Evolutionary conservation across 192 early-diverging fungal species (phyloP), one percentile per base, ranked within the genome.

Genomic region (Backusella liffmaniae): DNA sequence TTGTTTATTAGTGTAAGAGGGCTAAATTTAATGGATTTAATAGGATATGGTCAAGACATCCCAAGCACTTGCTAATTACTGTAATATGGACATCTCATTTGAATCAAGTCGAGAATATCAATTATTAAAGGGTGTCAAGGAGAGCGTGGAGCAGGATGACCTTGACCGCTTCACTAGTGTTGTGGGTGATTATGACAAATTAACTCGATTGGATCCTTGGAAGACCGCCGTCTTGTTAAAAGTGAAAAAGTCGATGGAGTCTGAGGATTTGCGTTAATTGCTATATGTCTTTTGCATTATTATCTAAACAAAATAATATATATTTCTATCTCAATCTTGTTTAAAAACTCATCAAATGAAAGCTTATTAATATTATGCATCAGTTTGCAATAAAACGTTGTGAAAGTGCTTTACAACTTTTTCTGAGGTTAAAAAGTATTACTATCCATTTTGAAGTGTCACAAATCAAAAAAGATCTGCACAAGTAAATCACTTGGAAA

Each of bases 121-220:
- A 73, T 94, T 99, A 51, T 77, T 93, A 39, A 82, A 86, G 86
- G 86, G 84, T 10, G 88, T 98, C 9, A 65, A 94, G 62, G 91
- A 86, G 0, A 92, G 94, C 23, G 83, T 93, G 16, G 93, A 97
- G 72, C 89, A 86, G 66, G 88, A 86, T 53, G 97, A 98, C 82
- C 81, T 91, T 16, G 93, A 96, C 67, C 89, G 86, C 9, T 99
- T 97, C 74, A 96, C 95, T 5, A 87, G 91, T 74, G 86, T 87
- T 29, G 92, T 97, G 16, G 86, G 89, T 23, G 91, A 92, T 44
- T 99, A 89, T 85, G 97, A 99, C 82, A 85, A 91, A 68, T 80
- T 98, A 69, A 95, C 93, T 34, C 93, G 94, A 80, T 87, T 99
- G 42, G 98, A 99, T 86, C 89, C 89, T 79, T 99, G 98, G 98